These are phyloP conservation scores for Grigorovia jiainica DNA, from an alignment of 805 yeast genomes.

Conservation along the genomic window DNA sequence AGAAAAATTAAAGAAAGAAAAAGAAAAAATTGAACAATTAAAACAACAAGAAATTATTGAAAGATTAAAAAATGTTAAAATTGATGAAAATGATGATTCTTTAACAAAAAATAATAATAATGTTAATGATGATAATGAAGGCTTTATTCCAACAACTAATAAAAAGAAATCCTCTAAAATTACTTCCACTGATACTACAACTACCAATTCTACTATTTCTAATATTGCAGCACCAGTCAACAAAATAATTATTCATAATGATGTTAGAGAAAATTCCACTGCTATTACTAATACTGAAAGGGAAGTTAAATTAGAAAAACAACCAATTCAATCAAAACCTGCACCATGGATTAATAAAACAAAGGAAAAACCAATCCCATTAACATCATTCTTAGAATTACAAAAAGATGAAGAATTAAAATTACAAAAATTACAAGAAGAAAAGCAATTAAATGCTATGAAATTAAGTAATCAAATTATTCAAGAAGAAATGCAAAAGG, in stretches of 20 bases:
- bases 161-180: too few relatives aligned
- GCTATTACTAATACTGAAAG: too few relatives aligned
- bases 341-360: slow-evolving; percentile 26
- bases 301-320: too few relatives aligned
- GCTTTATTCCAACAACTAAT: too few relatives aligned
- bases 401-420: slow-evolving; percentile 13
- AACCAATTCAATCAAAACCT: neutral
- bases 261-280: too few relatives aligned
- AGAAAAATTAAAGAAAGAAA: slow-evolving; percentile 1
- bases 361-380: slow-evolving; percentile 9
- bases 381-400: slow-evolving; percentile 17
- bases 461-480: slow-evolving; percentile 15
- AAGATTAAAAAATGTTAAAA: slow-evolving; percentile 3
- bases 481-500: slow-evolving; percentile 15
- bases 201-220: too few relatives aligned
- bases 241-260: too few relatives aligned
- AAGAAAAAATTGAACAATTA: slow-evolving; percentile 3
- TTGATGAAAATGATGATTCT: slow-evolving; percentile 7
- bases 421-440: slow-evolving; percentile 10
- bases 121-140: too few relatives aligned
- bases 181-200: neutral
- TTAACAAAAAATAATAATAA: neutral
- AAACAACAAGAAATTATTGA: slow-evolving; percentile 3
- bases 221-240: too few relatives aligned
- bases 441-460: slow-evolving; percentile 12